phyloP scores from a whole-genome alignment of 2,329 filamentous ascomycete genomes.

The Penicillium brasilianum region DNA sequence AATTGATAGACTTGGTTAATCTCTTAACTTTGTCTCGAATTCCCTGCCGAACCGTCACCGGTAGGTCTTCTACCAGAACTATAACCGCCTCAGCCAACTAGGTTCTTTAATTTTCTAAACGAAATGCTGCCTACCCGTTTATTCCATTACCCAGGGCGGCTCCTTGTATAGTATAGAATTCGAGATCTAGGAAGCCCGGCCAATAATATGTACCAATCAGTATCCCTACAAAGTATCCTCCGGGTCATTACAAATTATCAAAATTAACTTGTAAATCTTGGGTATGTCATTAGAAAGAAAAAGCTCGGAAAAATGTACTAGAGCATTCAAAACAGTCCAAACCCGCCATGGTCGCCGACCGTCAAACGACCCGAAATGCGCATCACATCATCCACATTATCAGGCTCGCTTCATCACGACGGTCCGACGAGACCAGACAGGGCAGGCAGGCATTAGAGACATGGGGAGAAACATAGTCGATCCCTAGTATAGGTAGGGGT shows the following conservation, averaged over 20 bases:
- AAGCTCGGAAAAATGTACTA: constrained; percentile 10
- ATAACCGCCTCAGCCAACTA: too few species aligned
- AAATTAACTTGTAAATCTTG: neutral
- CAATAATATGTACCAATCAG: neutral
- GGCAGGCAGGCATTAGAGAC: neutral
- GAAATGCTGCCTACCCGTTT: too few species aligned
- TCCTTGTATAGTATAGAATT: too few species aligned
- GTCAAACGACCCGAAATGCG: neutral
- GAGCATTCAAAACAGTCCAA: neutral
- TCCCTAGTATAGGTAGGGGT: neutral
- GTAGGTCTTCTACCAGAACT: neutral
- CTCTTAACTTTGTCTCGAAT: neutral
- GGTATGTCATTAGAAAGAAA: constrained; percentile 19
- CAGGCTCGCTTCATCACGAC: neutral
- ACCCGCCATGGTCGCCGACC: constrained; percentile 1
- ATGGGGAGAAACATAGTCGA: neutral
- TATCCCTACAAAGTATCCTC: neutral
- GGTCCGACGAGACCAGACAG: neutral
- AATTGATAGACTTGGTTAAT: neutral
- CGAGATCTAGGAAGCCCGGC: too few species aligned
- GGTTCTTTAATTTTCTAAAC: too few species aligned
- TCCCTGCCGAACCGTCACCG: too few species aligned
- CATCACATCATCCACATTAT: neutral
- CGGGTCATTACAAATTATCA: too few species aligned
- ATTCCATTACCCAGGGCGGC: too few species aligned